phyloP scores from a whole-genome alignment of 2,329 filamentous ascomycete species.

The Trichoderma sp. region DNA sequence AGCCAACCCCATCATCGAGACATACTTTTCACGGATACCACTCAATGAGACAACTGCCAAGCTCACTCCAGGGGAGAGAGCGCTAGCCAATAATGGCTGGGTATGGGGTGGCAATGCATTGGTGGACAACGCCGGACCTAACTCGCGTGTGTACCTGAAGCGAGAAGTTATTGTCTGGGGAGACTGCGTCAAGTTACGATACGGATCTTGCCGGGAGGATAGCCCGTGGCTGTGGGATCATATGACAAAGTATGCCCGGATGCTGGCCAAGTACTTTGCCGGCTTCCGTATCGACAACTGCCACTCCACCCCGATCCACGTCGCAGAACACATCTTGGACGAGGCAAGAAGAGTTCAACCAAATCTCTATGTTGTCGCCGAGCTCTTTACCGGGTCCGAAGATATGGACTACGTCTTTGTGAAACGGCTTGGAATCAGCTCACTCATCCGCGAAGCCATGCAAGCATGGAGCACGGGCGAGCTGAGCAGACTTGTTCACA shows the following conservation, averaged over 20 bases:
- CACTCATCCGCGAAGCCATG: conserved; percentile 95
- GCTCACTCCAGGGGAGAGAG: conserved; percentile 71
- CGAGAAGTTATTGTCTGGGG: conserved; percentile 98
- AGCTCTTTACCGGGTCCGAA: conserved; percentile 93
- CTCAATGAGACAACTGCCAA: conserved; percentile 73
- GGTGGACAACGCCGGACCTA: conserved; percentile 85
- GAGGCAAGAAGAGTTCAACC: conserved; percentile 85
- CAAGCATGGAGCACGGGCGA: conserved; percentile 96
- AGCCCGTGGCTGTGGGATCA: conserved; percentile 94
- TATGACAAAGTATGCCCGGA: conserved; percentile 87
- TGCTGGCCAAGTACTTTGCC: conserved; percentile 91
- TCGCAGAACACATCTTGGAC: conserved; percentile 92
- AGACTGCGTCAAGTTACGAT: conserved; percentile 95
- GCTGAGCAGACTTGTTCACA: conserved; percentile 87
- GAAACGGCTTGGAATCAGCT: conserved; percentile 84
- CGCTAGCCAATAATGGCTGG: conserved; percentile 95
- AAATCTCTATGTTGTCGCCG: conserved; percentile 86
- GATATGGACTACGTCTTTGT: conserved; percentile 96
- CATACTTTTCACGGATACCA: conserved; percentile 90
- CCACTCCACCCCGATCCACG: conserved; percentile 90
- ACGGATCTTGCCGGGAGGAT: conserved; percentile 75
- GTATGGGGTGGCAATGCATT: conserved; percentile 97
- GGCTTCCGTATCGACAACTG: conserved; percentile 98
- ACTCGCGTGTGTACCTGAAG: conserved; percentile 89
- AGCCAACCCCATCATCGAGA: conserved; percentile 79